Evolutionary conservation across 768 basidiomycete species (phyloP), one percentile per base, ranked within the genome.

Genomic region (Suillus placidus): DNA sequence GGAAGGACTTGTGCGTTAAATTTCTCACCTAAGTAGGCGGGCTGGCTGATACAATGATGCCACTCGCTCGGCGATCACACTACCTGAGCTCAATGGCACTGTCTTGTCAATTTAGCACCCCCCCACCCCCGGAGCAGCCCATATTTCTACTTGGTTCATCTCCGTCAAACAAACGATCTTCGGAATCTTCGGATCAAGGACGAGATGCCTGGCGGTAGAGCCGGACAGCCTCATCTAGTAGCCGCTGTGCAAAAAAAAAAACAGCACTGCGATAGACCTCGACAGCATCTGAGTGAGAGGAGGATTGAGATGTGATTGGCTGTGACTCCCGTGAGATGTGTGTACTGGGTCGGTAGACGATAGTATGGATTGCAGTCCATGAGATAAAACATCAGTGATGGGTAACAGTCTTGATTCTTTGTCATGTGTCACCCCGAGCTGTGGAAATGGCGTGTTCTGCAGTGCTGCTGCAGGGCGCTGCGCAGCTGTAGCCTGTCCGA

Each of bases 191-290:
- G 26, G 26, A 26, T 26, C 26, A 26, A 26, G 40, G 78, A 61
- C 89, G 85, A 74, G 94, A 95, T 3, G 92, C 92, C 66, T 86
- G 85, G 13, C 92, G 87, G 71, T 96, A 96, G 9, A 94, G 77
- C 35, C 77, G 72, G 13, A 94, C 76, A 12, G 95, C 95, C 45
- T 89, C 86, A 68, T 95, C 91, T 58, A 94, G 80, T 13, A 47
- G n/a, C 66, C 90, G 80, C 93, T 87, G 51, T 78, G 79, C 73
- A n/a, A n/a, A n/a, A 26, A 81, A 49, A 86, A 82, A 35, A 94
- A 20, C 83, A 12, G 95, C 94, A 23, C 78, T 81, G 38, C 83
- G 77, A 75, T 97, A 97, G 14, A 88, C 69, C 9, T 84, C 83
- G 54, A 94, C 78, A 6, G 93, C 92, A 54, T 26, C 26, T 74